These are phyloP conservation scores for Botryosphaeria dothidea DNA, from an alignment of 2,329 filamentous ascomycete species.

Conservation along the genomic window DNA sequence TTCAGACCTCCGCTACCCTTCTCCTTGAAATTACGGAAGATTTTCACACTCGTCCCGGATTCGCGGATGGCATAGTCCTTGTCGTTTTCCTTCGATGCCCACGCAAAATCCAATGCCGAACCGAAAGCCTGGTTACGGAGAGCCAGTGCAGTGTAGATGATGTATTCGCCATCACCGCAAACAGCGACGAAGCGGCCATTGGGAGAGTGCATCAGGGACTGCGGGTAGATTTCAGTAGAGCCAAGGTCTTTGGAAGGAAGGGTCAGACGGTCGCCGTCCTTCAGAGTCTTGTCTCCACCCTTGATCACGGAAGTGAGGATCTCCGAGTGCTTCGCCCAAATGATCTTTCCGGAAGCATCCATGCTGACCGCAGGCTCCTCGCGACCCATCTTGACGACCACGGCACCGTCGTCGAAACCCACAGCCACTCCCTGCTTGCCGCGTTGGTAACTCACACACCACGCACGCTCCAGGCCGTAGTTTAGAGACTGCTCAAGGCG, in stretches of 20 bases:
- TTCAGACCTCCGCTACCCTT: constrained; percentile 79
- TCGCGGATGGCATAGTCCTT: constrained; percentile 98
- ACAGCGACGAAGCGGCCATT: constrained; percentile 89
- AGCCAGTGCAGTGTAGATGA: constrained; percentile 95
- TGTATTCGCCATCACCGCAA: constrained; percentile 97
- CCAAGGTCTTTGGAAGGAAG: constrained; percentile 93
- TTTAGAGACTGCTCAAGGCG: constrained; percentile 92
- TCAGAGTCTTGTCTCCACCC: constrained; percentile 77
- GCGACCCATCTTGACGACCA: constrained; percentile 95
- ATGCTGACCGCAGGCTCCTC: constrained; percentile 98
- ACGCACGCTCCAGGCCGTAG: constrained; percentile 93
- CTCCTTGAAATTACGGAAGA: constrained; percentile 97
- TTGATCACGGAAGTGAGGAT: constrained; percentile 95
- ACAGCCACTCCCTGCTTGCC: constrained; percentile 93
- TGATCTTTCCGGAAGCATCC: constrained; percentile 92
- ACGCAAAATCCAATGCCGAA: constrained; percentile 91
- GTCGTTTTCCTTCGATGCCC: constrained; percentile 95
- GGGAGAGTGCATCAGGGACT: constrained; percentile 91
- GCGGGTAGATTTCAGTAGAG: constrained; percentile 94
- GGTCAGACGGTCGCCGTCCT: constrained; percentile 84
- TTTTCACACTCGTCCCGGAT: constrained; percentile 89
- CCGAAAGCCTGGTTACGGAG: constrained; percentile 98
- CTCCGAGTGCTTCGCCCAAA: constrained; percentile 94
- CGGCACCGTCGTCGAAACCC: constrained; percentile 95
- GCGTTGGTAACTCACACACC: constrained; percentile 96